Conservation (phyloP, 2,329 filamentous ascomycete genomes). For the Grosmannia huntii region DNA sequence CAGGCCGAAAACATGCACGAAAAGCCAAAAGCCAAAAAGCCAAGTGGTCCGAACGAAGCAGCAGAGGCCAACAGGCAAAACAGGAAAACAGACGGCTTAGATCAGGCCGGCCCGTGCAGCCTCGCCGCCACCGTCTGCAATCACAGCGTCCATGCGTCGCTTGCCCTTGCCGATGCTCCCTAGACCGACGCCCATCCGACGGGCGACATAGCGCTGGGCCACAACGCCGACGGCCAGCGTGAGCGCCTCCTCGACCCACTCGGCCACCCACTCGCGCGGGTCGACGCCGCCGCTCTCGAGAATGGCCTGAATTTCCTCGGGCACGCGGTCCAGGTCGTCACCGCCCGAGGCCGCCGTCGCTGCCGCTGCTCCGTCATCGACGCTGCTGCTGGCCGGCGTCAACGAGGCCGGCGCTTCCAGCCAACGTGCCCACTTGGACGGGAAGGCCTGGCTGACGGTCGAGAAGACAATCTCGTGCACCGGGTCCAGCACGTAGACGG, state of each 20-base stretch:
- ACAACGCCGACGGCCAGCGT: slow-evolving; percentile 69
- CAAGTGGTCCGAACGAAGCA: no score
- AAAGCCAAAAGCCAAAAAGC: background rate
- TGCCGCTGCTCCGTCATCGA: slow-evolving; percentile 4
- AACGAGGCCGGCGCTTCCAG: slow-evolving; percentile 60
- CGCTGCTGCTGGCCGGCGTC: slow-evolving; percentile 37
- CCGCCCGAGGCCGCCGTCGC: slow-evolving; percentile 2
- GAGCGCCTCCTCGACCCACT: slow-evolving; percentile 89
- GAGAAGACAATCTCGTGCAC: slow-evolving; percentile 83
- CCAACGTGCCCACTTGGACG: slow-evolving; percentile 81
- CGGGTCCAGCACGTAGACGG: slow-evolving; percentile 72
- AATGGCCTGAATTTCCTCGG: slow-evolving; percentile 79
- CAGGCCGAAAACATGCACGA: background rate
- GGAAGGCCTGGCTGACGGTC: slow-evolving; percentile 70
- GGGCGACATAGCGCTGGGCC: slow-evolving; percentile 88
- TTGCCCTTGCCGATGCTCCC: slow-evolving; percentile 51
- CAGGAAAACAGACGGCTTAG: slow-evolving; percentile 15
- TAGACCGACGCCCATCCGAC: slow-evolving; percentile 91
- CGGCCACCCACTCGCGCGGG: slow-evolving; percentile 90
- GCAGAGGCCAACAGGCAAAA: background rate
- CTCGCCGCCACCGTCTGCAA: slow-evolving; percentile 46
- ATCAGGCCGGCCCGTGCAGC: slow-evolving; percentile 45
- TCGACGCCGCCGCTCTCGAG: slow-evolving; percentile 66
- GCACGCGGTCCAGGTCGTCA: slow-evolving; percentile 34
- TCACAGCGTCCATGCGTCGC: slow-evolving; percentile 42